Conservation (phyloP, 768 basidiomycete genomes). For the Suillus subalutaceus region DNA sequence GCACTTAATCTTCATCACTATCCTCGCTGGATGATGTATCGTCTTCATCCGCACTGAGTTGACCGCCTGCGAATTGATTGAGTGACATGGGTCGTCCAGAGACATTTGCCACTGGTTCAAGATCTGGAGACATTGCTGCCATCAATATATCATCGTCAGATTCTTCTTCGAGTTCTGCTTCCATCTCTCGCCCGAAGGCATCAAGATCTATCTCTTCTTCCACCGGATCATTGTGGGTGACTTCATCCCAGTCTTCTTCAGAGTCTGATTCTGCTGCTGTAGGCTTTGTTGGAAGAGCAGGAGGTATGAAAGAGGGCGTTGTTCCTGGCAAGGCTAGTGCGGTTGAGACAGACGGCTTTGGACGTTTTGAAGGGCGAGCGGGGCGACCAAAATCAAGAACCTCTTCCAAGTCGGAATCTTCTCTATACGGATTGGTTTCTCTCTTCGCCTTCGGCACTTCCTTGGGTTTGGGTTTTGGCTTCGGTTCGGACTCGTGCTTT, state of each 20-base stretch:
- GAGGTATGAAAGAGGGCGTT: conserved; percentile 31
- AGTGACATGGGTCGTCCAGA: conserved; percentile 49
- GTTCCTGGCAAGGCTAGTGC: conserved; percentile 44
- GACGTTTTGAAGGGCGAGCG: conserved; percentile 40
- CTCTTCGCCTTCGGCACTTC: conserved; percentile 25
- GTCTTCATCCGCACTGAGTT: conserved; percentile 45
- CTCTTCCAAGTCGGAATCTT: conserved; percentile 44
- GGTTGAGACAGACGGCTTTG: conserved; percentile 29
- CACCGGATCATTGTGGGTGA: conserved; percentile 25
- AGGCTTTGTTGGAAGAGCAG: conserved; percentile 32
- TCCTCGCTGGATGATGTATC: conserved; percentile 58
- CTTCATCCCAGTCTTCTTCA: conserved; percentile 59
- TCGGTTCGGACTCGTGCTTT: conserved; percentile 24
- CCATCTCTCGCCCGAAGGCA: conserved; percentile 39
- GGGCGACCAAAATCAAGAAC: conserved; percentile 52
- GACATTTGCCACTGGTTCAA: conserved; percentile 24
- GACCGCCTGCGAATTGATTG: conserved; percentile 49
- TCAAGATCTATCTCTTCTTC: conserved; percentile 39
- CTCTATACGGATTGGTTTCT: conserved; percentile 21
- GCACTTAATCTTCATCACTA: conserved; percentile 50
- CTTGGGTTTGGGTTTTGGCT: conserved; percentile 31
- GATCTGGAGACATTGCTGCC: conserved; percentile 42
- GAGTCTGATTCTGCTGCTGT: conserved; percentile 40
- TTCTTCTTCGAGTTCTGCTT: conserved; percentile 40
- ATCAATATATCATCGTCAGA: conserved; percentile 55